Evolutionary conservation across 164 flowering plant species (phyloP).

Genomic region (Vitis rotundifolia): DNA sequence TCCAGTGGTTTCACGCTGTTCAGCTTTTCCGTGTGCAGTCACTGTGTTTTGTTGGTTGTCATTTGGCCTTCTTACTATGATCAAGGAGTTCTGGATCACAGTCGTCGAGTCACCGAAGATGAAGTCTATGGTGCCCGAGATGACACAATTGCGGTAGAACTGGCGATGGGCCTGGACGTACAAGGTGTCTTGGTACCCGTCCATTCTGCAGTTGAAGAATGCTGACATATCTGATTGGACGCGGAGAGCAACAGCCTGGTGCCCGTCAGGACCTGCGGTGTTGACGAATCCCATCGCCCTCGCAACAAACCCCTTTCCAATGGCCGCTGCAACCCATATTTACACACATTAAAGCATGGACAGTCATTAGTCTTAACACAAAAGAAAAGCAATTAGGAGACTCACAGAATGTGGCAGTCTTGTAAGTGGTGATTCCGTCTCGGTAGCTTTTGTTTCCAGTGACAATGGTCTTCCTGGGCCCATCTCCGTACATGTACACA

Average conservation of each 20-base stretch:
- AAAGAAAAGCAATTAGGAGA: conserved; percentile 2
- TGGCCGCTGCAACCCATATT: conserved; percentile 28
- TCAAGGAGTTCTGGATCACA: conserved; percentile 45
- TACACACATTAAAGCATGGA: no score
- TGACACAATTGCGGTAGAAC: conserved; percentile 43
- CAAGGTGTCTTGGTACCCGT: conserved; percentile 47
- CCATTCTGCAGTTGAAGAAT: conserved; percentile 39
- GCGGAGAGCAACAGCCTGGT: conserved; percentile 46
- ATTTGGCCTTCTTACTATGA: conserved; percentile 35
- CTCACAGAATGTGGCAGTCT: conserved; percentile 42
- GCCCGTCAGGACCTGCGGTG: conserved; percentile 42
- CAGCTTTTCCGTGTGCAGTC: conserved; percentile 38
- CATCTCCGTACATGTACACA: conserved; percentile 58
- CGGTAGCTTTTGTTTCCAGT: conserved; percentile 33
- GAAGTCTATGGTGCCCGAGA: conserved; percentile 48
- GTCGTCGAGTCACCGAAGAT: conserved; percentile 42
- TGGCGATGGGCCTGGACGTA: conserved; percentile 40
- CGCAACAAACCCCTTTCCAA: conserved; percentile 35
- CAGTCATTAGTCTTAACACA: no score
- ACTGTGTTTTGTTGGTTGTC: conserved; percentile 31
- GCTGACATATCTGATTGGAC: conserved; percentile 36
- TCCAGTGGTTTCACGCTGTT: conserved; percentile 20
- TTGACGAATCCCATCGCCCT: conserved; percentile 43
- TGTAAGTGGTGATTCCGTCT: conserved; percentile 23
- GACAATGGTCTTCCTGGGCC: conserved; percentile 38